Percentiles rank a stretch among this genome's conserved stretches.
These are phyloP conservation scores for Basidiobolus meristosporus DNA, from an alignment of 371 early-diverging fungal genomes.

Conservation along the genomic window DNA sequence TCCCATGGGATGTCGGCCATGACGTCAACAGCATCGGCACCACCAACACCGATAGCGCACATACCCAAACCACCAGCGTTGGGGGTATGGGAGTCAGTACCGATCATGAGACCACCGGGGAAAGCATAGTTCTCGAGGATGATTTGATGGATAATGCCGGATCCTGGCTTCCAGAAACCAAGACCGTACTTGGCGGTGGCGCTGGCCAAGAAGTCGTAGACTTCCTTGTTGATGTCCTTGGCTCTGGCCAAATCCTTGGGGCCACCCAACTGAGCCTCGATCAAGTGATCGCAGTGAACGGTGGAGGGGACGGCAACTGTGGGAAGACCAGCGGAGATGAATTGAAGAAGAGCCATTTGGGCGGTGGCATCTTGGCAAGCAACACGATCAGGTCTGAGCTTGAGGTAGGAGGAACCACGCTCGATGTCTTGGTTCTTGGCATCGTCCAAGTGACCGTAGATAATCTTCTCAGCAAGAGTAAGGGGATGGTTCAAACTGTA, in stretches of 20 bases:
- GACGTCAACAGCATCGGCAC: too few species aligned
- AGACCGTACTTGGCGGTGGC: constrained; percentile 82
- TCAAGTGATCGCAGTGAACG: too few species aligned
- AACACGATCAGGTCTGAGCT: constrained; percentile 85
- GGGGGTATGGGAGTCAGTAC: too few species aligned
- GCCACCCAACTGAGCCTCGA: too few species aligned
- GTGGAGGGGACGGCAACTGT: constrained; percentile 78
- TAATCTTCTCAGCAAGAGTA: constrained; percentile 89
- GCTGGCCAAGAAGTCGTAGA: constrained; percentile 82
- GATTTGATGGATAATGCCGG: constrained; percentile 96
- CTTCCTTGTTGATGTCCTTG: constrained; percentile 92
- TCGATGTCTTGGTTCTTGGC: constrained; percentile 57
- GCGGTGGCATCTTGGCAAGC: constrained; percentile 96
- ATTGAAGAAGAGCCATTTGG: constrained; percentile 92
- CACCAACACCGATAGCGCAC: too few species aligned
- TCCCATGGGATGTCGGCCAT: too few species aligned
- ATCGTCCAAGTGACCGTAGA: constrained; percentile 88
- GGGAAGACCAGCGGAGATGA: constrained; percentile 81
- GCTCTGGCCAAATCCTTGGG: too few species aligned
- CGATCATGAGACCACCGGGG: too few species aligned
- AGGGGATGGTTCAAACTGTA: constrained; percentile 50
- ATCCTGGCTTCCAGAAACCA: constrained; percentile 95
- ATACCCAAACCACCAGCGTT: too few species aligned
- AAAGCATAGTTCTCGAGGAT: too few species aligned
- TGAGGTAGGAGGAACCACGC: constrained; percentile 78